These are phyloP conservation scores for Xerocomus spinulosus DNA, from an alignment of 768 basidiomycete species.

Conservation along the genomic window DNA sequence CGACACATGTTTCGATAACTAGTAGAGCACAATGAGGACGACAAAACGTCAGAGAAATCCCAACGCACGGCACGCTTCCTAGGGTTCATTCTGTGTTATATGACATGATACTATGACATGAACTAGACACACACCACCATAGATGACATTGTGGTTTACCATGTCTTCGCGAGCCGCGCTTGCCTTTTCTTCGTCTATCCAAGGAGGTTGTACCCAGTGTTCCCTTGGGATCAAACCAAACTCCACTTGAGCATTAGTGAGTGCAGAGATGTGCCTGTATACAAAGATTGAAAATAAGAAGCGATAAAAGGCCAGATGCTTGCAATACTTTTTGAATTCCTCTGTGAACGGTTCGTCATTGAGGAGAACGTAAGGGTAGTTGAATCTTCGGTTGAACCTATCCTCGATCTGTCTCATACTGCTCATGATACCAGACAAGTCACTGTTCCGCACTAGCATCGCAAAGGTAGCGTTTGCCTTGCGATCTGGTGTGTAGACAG, in stretches of 20 bases:
- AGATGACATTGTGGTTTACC: conserved; percentile 58
- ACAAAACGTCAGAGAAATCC: neutral
- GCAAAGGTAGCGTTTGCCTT: conserved; percentile 84
- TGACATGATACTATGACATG: conserved; percentile 3
- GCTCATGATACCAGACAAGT: conserved; percentile 52
- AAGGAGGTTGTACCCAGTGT: conserved; percentile 75
- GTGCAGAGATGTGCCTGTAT: conserved; percentile 29
- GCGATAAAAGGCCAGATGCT: neutral
- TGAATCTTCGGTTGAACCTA: conserved; percentile 73
- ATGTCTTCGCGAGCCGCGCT: conserved; percentile 53
- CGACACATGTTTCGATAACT: conserved; percentile 96
- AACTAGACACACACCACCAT: conserved; percentile 45
- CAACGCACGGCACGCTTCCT: conserved; percentile 70
- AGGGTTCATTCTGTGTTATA: conserved; percentile 1
- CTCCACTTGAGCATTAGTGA: conserved; percentile 31
- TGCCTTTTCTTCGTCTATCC: conserved; percentile 72
- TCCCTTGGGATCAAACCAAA: conserved; percentile 66
- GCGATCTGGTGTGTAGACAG: conserved; percentile 38
- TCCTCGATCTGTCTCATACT: conserved; percentile 80
- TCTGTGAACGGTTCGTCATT: conserved; percentile 80
- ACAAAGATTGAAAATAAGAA: conserved; percentile 2
- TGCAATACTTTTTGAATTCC: conserved; percentile 60
- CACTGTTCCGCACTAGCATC: conserved; percentile 68
- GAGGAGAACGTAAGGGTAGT: conserved; percentile 86
- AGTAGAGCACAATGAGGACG: conserved; percentile 7